phyloP scores from a whole-genome alignment of 768 basidiomycete species.

The Amanita rimosa region DNA sequence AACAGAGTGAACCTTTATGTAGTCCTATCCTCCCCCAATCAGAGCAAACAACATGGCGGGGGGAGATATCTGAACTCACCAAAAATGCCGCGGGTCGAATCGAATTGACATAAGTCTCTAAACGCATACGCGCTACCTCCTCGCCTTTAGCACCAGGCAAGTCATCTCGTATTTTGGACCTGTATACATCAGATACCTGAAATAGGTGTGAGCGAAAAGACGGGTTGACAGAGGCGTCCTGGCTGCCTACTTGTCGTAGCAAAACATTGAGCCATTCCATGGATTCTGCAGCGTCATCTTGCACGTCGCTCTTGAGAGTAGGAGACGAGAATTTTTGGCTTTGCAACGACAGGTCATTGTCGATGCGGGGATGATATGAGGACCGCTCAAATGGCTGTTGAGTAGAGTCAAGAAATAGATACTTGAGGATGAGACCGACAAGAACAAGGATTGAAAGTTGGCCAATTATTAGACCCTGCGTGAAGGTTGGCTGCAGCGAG shows the following conservation, averaged over 20 bases:
- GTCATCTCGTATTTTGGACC: slow-evolving; percentile 66
- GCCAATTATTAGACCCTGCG: slow-evolving; percentile 87
- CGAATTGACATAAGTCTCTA: slow-evolving; percentile 76
- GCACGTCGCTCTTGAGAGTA: slow-evolving; percentile 13
- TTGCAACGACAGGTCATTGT: slow-evolving; percentile 31
- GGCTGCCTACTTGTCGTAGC: slow-evolving; percentile 56
- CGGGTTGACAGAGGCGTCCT: neutral
- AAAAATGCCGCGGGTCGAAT: slow-evolving; percentile 61
- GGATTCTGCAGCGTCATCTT: slow-evolving; percentile 43
- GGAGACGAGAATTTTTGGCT: slow-evolving; percentile 20
- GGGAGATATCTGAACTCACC: slow-evolving; percentile 26
- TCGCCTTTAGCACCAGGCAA: slow-evolving; percentile 64
- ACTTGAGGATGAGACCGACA: slow-evolving; percentile 75
- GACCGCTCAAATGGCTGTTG: slow-evolving; percentile 42
- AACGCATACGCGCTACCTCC: slow-evolving; percentile 66
- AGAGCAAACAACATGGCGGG: neutral
- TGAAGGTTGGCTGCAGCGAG: slow-evolving; percentile 81
- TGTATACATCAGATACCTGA: slow-evolving; percentile 63
- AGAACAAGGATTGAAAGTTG: slow-evolving; percentile 81
- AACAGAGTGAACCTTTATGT: slow-evolving; percentile 77
- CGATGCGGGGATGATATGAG: slow-evolving; percentile 48
- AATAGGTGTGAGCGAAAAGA: neutral
- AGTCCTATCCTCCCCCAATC: slow-evolving; percentile 42
- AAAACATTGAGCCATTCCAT: slow-evolving; percentile 89
- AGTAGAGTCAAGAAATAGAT: slow-evolving; percentile 85